Evolutionary conservation across 345 rosid species (phyloP).

Genomic region (Boechera stricta): DNA sequence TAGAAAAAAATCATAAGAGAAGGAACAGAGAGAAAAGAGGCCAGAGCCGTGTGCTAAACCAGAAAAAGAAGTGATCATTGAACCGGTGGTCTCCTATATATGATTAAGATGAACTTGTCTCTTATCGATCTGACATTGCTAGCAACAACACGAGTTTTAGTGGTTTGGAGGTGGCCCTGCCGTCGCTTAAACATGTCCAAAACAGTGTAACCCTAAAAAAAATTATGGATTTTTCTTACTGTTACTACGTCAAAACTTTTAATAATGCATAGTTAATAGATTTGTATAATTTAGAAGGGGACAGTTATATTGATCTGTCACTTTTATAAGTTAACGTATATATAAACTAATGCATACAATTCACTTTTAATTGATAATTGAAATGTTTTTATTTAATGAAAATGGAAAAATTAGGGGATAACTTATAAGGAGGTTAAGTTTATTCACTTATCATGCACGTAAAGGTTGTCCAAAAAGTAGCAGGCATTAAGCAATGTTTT

Average conservation of each 20-base stretch:
- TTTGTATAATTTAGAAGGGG: too few species aligned
- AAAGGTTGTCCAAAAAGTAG: constrained; percentile 57
- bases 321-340: not conserved
- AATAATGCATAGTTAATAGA: not conserved
- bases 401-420: constrained; percentile 20
- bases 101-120: too few species aligned
- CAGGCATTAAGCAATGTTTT: constrained; percentile 60
- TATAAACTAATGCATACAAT: not conserved
- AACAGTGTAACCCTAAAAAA: not conserved
- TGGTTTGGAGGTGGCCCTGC: not conserved
- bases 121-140: too few species aligned
- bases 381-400: not conserved
- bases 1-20: not conserved
- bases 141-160: not conserved
- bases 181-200: not conserved
- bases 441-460: constrained; percentile 69
- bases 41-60: not conserved
- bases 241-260: not conserved
- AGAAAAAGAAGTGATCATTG: not conserved
- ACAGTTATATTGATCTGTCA: too few species aligned
- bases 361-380: not conserved
- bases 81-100: too few species aligned
- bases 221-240: not conserved
- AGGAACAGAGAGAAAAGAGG: not conserved
- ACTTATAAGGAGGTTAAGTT: constrained; percentile 37